These are phyloP conservation scores for Crithidia sp. DNA, from an alignment of 208 protist genomes.

Conservation along the genomic window DNA sequence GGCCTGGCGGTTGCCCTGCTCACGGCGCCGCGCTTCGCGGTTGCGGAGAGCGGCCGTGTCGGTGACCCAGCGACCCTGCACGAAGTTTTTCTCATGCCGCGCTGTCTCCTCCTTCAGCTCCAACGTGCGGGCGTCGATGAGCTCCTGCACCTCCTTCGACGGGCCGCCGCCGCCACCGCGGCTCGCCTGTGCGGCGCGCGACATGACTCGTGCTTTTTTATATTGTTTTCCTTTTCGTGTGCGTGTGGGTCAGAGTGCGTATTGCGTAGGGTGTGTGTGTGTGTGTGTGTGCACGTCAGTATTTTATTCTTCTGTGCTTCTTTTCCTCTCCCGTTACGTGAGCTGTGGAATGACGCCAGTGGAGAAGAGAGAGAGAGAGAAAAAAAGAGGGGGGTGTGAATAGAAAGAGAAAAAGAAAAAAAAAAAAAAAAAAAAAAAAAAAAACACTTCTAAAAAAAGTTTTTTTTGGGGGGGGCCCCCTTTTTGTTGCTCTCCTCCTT, in stretches of 20 bases:
- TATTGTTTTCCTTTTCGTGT: neutral
- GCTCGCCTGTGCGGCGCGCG: neutral
- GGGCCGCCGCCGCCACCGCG: conserved; percentile 22
- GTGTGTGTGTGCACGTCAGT: no score
- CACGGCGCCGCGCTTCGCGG: conserved; percentile 48
- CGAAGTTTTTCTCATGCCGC: conserved; percentile 56
- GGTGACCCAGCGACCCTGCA: conserved; percentile 84
- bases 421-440: no score
- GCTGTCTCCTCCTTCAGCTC: conserved; percentile 50
- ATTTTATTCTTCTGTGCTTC: no score
- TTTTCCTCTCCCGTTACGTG: no score
- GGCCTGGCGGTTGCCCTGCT: conserved; percentile 62
- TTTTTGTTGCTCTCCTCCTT: no score
- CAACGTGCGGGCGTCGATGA: conserved; percentile 52
- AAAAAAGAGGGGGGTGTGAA: no score
- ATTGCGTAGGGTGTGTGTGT: no score
- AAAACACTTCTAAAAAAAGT: no score
- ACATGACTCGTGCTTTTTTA: conserved; percentile 3
- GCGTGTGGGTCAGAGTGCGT: neutral
- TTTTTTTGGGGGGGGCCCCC: no score
- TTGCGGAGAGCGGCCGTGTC: conserved; percentile 74
- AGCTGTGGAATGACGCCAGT: no score
- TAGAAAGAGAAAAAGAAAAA: no score
- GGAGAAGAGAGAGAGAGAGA: no score
- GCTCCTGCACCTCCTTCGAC: conserved; percentile 65